phyloP scores from a whole-genome alignment of 1,284 basidiomycete species.

The Leucoagaricus sp. region DNA sequence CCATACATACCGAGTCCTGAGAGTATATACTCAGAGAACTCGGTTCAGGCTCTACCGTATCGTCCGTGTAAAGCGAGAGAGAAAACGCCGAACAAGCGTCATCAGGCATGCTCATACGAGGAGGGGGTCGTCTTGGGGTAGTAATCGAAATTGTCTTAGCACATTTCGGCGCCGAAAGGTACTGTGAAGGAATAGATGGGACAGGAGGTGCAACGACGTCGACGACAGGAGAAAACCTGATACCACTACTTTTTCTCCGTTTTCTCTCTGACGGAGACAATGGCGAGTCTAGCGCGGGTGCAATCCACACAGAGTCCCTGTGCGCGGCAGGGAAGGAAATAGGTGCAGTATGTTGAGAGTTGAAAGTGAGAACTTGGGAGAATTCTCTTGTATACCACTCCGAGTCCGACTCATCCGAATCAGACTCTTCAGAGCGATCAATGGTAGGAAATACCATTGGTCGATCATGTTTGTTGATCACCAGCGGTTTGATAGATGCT shows the following conservation, averaged over 20 bases:
- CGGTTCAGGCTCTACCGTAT: constrained; percentile 12
- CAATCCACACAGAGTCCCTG: constrained; percentile 36
- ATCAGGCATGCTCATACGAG: constrained; percentile 39
- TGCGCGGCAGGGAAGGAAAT: constrained; percentile 26
- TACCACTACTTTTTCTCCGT: constrained; percentile 20
- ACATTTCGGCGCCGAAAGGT: constrained; percentile 20
- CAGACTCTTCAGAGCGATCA: constrained; percentile 17
- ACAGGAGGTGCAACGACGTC: constrained; percentile 15
- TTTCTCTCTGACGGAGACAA: constrained; percentile 20
- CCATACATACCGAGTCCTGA: constrained; percentile 4
- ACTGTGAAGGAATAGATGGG: constrained; percentile 26
- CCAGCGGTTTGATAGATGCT: constrained; percentile 38
- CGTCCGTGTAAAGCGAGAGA: constrained; percentile 20
- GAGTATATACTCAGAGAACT: constrained; percentile 19
- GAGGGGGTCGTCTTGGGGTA: constrained; percentile 34
- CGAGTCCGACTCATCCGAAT: constrained; percentile 35
- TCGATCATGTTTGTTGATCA: constrained; percentile 36
- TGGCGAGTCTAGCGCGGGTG: constrained; percentile 18
- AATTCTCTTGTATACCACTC: constrained; percentile 45
- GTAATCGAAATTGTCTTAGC: constrained; percentile 13
- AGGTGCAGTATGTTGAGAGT: constrained; percentile 27
- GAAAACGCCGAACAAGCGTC: constrained; percentile 27
- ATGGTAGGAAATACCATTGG: not conserved
- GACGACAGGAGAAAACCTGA: constrained; percentile 3
- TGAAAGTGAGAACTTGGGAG: constrained; percentile 35